phyloP scores from a whole-genome alignment of 2,329 filamentous ascomycete species.

The Pseudovirgaria hyperparasitica region DNA sequence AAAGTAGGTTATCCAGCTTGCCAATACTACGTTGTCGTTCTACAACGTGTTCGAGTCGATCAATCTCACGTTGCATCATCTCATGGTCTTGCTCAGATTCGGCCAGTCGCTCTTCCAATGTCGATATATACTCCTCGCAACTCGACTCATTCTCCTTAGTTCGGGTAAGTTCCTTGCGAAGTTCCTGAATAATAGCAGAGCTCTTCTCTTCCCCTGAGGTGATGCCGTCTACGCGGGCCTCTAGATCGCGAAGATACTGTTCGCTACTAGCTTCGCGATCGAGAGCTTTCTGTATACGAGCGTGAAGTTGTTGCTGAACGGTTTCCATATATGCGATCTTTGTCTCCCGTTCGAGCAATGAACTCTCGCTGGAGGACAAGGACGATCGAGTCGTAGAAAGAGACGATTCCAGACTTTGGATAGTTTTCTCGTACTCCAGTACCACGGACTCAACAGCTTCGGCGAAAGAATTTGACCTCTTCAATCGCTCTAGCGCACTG shows the following conservation, averaged over 20 bases:
- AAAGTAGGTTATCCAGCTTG: slow-evolving; percentile 81
- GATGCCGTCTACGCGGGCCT: slow-evolving; percentile 79
- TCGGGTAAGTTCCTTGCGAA: slow-evolving; percentile 82
- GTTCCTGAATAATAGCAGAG: slow-evolving; percentile 66
- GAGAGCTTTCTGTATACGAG: slow-evolving; percentile 81
- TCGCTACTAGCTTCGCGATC: slow-evolving; percentile 89
- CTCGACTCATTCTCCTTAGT: slow-evolving; percentile 81
- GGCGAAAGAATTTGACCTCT: slow-evolving; percentile 90
- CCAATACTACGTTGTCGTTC: slow-evolving; percentile 91
- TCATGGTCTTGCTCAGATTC: slow-evolving; percentile 94
- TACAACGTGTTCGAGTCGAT: slow-evolving; percentile 85
- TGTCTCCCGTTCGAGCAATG: slow-evolving; percentile 80
- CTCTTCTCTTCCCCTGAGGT: slow-evolving; percentile 90
- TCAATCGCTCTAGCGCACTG: slow-evolving; percentile 72
- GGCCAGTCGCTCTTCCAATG: slow-evolving; percentile 83
- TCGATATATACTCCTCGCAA: slow-evolving; percentile 94
- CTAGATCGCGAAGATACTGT: slow-evolving; percentile 82
- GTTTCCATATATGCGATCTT: slow-evolving; percentile 89
- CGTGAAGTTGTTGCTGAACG: slow-evolving; percentile 77
- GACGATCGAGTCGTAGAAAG: slow-evolving; percentile 78
- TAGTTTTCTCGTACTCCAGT: slow-evolving; percentile 96
- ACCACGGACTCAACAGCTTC: slow-evolving; percentile 94
- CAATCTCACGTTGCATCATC: slow-evolving; percentile 92
- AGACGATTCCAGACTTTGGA: slow-evolving; percentile 83
- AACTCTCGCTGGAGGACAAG: slow-evolving; percentile 73